Evolutionary conservation across 352 stramenopile species (phyloP), one percentile per base, ranked within the genome.

Genomic region (Phytophthora foliorum): DNA sequence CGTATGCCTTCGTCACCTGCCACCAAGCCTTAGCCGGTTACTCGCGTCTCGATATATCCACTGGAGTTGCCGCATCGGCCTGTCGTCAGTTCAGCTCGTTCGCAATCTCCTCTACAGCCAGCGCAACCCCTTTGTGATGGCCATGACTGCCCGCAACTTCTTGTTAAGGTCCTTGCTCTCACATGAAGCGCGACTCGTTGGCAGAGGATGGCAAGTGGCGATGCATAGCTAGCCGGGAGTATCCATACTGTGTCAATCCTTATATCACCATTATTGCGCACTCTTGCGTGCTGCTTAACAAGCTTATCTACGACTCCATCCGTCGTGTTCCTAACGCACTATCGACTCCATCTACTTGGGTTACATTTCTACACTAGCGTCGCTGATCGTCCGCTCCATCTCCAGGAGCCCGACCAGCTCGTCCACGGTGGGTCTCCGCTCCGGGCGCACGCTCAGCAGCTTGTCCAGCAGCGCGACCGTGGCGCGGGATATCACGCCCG

Each of bases 321-420:
- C 38, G 38, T 45, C 38, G 38, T 22, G 36, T 44, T 44, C n/a
- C 16, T 45, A 14, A 34, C 29, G 29, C 29, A 45, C 38, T 21
- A 19, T 11, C 34, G 6, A 44, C 36, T 21, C 17, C 38, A 45
- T 45, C 38, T 22, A 45, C 0, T n/a, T 41, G 34, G 34, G 34
- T 45, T 11, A 4, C n/a, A 8, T 24, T 4, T 45, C 38, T 44
- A 44, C 34, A 6, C 3, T 39, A 10, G 2, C 11, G 38, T n/a
- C 2, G 17, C n/a, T n/a, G n/a, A n/a, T n/a, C n/a, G n/a, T n/a
- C n/a, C n/a, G n/a, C n/a, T 45, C 38, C 29, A 34, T 22, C 38
- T 45, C 38, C 0, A 84, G 63, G 22, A 88, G 27, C 3, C 76
- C 63, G 13, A 70, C 31, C 7, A 69, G 19, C 27, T 63, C 44